A percentile compares a stretch with the other conserved stretches of the same genome.
phyloP scores from a whole-genome alignment of 352 stramenopile species.

The Globisporangium yorkense region DNA sequence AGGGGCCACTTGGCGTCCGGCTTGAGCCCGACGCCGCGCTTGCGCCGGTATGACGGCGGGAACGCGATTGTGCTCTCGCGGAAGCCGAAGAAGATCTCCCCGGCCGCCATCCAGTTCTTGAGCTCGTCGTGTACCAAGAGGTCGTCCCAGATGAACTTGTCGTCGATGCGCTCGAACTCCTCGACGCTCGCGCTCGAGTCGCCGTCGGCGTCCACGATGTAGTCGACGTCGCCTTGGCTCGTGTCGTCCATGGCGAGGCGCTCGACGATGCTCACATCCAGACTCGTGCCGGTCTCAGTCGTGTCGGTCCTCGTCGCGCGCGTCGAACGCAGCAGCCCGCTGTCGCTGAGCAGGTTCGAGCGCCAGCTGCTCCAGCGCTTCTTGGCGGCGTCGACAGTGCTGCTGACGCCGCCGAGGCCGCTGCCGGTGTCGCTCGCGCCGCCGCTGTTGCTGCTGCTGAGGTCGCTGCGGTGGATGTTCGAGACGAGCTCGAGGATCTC shows the following conservation, averaged over 20 bases:
- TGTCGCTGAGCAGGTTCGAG: constrained; percentile 15
- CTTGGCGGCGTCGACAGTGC: not conserved
- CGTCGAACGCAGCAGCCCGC: not conserved
- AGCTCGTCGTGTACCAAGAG: constrained; percentile 72
- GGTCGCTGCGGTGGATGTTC: constrained; percentile 33
- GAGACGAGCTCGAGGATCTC: constrained; percentile 62
- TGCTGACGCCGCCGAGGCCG: not conserved
- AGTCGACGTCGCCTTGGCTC: not conserved
- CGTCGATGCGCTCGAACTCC: constrained; percentile 21
- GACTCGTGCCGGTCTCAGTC: not conserved
- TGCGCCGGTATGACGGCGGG: constrained; percentile 67
- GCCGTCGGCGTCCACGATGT: constrained; percentile 1
- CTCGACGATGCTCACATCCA: constrained; percentile 36
- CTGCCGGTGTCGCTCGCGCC: not conserved
- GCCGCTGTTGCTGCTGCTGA: not conserved
- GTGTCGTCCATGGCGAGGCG: constrained; percentile 6
- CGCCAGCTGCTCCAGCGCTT: constrained; percentile 23
- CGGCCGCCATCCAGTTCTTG: constrained; percentile 35
- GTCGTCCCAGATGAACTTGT: constrained; percentile 50
- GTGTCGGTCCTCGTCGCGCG: constrained; percentile 7
- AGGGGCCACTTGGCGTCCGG: constrained; percentile 10
- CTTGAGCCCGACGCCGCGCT: constrained; percentile 24
- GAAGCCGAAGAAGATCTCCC: constrained; percentile 74
- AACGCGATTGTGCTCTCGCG: constrained; percentile 71
- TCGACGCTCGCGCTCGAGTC: constrained; percentile 16